Conservation (phyloP, 148 eudicot species). For the Arbutus unedo region DNA sequence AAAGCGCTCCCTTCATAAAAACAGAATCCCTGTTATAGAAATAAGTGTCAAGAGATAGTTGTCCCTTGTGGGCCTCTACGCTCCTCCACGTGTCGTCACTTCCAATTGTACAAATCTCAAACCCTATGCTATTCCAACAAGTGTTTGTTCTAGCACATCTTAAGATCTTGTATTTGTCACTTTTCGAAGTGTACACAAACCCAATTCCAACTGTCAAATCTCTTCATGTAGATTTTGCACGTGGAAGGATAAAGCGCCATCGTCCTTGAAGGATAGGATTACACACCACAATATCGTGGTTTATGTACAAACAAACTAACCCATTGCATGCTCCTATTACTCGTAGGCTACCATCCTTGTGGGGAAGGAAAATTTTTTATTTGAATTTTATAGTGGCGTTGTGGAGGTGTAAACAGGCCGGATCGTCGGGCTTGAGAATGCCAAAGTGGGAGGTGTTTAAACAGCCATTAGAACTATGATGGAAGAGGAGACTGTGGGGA, state of each 20-base stretch:
- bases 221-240: no score
- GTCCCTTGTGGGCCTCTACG: not conserved
- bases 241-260: not conserved
- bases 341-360: not conserved
- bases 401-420: not conserved
- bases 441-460: not conserved
- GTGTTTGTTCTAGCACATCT: not conserved
- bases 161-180: not conserved
- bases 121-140: no score
- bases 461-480: no score
- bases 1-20: no score
- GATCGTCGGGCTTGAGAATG: no score
- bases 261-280: not conserved
- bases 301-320: not conserved
- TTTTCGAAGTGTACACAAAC: not conserved
- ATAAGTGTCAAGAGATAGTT: rapidly evolving
- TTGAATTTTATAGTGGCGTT: not conserved
- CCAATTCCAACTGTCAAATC: not conserved
- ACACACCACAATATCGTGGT: not conserved
- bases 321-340: not conserved
- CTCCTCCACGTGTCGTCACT: not conserved
- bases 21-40: not conserved
- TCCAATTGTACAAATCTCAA: not conserved
- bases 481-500: no score
- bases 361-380: not conserved